Evolutionary conservation across 2,329 filamentous ascomycete species (phyloP).

Genomic region (Fusarium sp.): DNA sequence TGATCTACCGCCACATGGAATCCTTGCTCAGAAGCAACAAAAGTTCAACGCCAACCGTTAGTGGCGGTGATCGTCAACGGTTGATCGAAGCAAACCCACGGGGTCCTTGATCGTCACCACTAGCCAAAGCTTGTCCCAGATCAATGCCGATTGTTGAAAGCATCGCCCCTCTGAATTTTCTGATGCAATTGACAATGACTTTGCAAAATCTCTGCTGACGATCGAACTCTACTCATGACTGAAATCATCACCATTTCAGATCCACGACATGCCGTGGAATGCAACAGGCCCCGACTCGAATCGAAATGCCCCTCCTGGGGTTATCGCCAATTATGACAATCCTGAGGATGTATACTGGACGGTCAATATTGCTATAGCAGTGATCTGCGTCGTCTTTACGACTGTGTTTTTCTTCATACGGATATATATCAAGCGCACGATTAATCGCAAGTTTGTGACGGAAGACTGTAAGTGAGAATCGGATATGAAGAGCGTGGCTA

Average conservation of each 20-base stretch:
- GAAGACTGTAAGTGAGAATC: slow-evolving; percentile 38
- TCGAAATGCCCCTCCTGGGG: slow-evolving; percentile 41
- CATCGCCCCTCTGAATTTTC: background rate
- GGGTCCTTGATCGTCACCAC: background rate
- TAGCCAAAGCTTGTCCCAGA: slow-evolving; percentile 1
- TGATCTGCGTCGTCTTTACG: slow-evolving; percentile 28
- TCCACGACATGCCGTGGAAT: slow-evolving; percentile 42
- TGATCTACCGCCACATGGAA: slow-evolving; percentile 7
- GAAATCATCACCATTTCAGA: background rate
- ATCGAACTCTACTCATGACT: background rate
- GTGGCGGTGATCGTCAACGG: slow-evolving; percentile 24
- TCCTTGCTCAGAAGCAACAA: background rate
- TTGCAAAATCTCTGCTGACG: background rate
- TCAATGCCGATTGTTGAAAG: background rate
- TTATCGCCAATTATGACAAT: slow-evolving; percentile 31
- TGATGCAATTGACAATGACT: slow-evolving; percentile 8
- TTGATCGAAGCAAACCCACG: background rate
- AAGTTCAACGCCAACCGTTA: slow-evolving; percentile 25
- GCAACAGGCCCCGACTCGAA: slow-evolving; percentile 46
- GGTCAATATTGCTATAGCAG: slow-evolving; percentile 31
- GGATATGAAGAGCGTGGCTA: background rate
- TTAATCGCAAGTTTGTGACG: slow-evolving; percentile 22
- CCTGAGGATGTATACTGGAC: slow-evolving; percentile 44
- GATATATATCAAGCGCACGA: slow-evolving; percentile 36
- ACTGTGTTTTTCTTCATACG: slow-evolving; percentile 31